Evolutionary conservation across 768 basidiomycete genomes (phyloP), one percentile per base, ranked within the genome.

Genomic region (Rhodosporidiobolus odoratus): DNA sequence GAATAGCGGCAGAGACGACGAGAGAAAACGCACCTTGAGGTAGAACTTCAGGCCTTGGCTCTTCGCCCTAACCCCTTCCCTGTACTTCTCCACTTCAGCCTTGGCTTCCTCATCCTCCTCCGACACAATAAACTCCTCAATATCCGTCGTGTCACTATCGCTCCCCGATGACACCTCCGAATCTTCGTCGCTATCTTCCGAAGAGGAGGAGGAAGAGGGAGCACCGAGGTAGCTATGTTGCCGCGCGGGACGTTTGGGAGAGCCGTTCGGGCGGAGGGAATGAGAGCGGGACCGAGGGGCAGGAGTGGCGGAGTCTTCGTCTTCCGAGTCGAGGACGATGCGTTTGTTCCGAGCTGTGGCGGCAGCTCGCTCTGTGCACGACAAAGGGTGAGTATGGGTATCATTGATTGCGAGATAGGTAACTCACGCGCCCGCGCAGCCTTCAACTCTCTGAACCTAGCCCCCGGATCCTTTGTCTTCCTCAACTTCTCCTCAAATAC

Each of bases 251-350:
- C 43, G 43, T 45, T 45, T 45, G 43, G 48, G 54, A 13, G 34
- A 34, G 23, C 48, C 32, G n/a, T n/a, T 10, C 40, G n/a, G 43
- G 56, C 23, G 57, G 23, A 13, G 8, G 5, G 16, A 19, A 21
- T 19, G 32, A 4, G 40, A 13, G 50, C 9, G 43, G 4, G 21
- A 35, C 25, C 30, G 5, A 8, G 52, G 21, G 65, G 27, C n/a
- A n/a, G 45, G 38, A 17, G 65, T 7, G 34, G 64, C 48, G 48
- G 48, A 34, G 17, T 25, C 47, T 12, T 56, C 59, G 59, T 61
- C 66, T 2, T 61, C 66, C 66, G 59, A 61, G 32, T 66, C 65
- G 48, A 66, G 57, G n/a, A 58, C 48, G 38, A 66, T 16, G 12
- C 6, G 45, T 30, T 54, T 34, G 56, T 34, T 30, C 35, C 38